Conservation (phyloP, 2,329 filamentous ascomycete genomes). For the Grosmannia penicillata region DNA sequence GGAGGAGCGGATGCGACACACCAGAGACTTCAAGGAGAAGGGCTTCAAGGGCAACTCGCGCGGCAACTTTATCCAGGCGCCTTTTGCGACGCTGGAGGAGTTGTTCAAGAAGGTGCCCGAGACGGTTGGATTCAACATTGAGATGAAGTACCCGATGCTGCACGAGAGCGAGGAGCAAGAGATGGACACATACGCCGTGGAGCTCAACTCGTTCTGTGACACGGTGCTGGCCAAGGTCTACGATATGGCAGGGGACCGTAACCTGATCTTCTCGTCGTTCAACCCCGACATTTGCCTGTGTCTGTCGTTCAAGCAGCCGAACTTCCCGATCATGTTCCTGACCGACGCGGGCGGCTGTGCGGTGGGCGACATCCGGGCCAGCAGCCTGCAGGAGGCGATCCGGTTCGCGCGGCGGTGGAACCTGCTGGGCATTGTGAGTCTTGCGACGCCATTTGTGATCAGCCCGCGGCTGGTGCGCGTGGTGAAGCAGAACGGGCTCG, state of each 20-base stretch:
- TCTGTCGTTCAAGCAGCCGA: constrained; percentile 91
- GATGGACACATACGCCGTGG: constrained; percentile 92
- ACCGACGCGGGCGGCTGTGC: constrained; percentile 71
- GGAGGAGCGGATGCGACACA: constrained; percentile 91
- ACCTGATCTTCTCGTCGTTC: constrained; percentile 94
- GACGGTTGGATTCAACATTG: constrained; percentile 89
- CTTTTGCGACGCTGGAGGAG: constrained; percentile 89
- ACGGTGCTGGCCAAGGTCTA: constrained; percentile 85
- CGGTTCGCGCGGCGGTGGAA: constrained; percentile 94
- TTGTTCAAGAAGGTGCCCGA: constrained; percentile 76
- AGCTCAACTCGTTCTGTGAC: constrained; percentile 93
- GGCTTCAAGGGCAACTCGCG: constrained; percentile 93
- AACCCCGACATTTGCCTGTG: constrained; percentile 94
- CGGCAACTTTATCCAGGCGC: constrained; percentile 87
- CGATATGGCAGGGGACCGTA: constrained; percentile 64
- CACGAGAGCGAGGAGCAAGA: constrained; percentile 89
- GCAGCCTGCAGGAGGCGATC: constrained; percentile 86
- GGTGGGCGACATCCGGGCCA: constrained; percentile 81
- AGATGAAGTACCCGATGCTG: constrained; percentile 96
- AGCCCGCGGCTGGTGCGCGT: constrained; percentile 81
- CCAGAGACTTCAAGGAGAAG: constrained; percentile 82
- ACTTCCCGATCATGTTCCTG: constrained; percentile 87
- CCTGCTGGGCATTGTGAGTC: constrained; percentile 74
- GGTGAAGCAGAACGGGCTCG: constrained; percentile 84
- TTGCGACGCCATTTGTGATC: constrained; percentile 77